Evolutionary conservation across 176 grass and related monocot species (phyloP).

Genomic region (Thinopyrum elongatum): DNA sequence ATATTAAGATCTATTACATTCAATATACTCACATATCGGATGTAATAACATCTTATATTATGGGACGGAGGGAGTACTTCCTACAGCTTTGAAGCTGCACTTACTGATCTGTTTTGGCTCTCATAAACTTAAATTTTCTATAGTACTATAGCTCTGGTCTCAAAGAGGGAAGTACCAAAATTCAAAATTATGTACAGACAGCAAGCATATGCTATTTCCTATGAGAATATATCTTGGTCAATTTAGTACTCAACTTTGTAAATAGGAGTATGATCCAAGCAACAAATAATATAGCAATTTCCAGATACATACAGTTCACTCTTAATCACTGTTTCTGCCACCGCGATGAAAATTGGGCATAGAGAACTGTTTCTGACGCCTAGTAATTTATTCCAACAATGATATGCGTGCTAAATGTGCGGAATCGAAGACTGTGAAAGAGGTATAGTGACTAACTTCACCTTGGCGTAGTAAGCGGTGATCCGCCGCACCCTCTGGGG

Average conservation of each 20-base stretch:
- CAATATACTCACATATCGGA: too few species aligned
- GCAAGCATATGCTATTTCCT: background rate
- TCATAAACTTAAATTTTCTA: background rate
- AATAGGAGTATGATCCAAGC: background rate
- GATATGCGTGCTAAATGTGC: background rate
- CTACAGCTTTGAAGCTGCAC: background rate
- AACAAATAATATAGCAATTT: background rate
- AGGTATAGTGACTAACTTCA: constrained; percentile 27
- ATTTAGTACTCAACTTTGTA: background rate
- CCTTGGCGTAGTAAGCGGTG: constrained; percentile 82
- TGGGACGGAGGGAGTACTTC: background rate
- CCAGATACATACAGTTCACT: background rate
- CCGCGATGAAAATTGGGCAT: background rate
- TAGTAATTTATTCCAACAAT: background rate
- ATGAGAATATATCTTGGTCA: background rate
- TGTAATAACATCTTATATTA: too few species aligned
- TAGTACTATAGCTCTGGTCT: background rate
- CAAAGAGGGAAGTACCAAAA: background rate
- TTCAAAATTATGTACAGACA: background rate
- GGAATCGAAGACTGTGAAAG: background rate
- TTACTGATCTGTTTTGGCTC: background rate
- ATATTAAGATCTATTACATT: too few species aligned
- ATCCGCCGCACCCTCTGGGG: constrained; percentile 86
- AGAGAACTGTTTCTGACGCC: background rate
- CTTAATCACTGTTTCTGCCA: background rate